These are phyloP conservation scores for Pythium periplocum DNA, from an alignment of 352 stramenopile species.

Conservation along the genomic window DNA sequence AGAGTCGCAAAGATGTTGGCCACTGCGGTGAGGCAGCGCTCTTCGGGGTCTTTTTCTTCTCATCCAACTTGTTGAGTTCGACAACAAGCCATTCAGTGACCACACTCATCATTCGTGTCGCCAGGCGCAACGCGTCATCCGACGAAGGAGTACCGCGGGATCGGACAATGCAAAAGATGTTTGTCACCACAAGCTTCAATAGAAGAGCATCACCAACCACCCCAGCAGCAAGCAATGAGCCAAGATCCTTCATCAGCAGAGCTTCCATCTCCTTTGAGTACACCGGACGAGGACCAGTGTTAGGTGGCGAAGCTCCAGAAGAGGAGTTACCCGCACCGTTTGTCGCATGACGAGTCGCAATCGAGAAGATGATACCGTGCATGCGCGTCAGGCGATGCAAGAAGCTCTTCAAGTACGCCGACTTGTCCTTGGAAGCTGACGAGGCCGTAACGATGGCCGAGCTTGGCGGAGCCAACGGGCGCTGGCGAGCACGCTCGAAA, in stretches of 20 bases:
- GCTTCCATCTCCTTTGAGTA: slow-evolving; percentile 72
- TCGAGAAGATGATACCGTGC: slow-evolving; percentile 80
- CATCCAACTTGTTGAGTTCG: slow-evolving; percentile 18
- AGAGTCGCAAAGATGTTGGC: slow-evolving; percentile 32
- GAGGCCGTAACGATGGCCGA: slow-evolving; percentile 24
- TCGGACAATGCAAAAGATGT: slow-evolving; percentile 67
- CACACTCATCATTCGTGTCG: slow-evolving; percentile 31
- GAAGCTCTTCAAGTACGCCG: slow-evolving; percentile 83
- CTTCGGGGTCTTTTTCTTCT: slow-evolving; percentile 13
- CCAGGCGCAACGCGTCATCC: slow-evolving; percentile 54
- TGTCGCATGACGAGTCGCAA: slow-evolving; percentile 22
- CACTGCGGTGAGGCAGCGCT: slow-evolving; percentile 15
- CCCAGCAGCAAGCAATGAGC: slow-evolving; percentile 42
- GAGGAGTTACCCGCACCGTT: not conserved
- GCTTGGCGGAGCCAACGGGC: slow-evolving; percentile 36
- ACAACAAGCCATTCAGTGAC: slow-evolving; percentile 50
- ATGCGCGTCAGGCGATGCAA: slow-evolving; percentile 80
- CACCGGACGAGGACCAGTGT: slow-evolving; percentile 3
- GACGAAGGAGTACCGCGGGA: slow-evolving; percentile 19
- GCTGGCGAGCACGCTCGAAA: slow-evolving; percentile 85
- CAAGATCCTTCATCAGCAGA: slow-evolving; percentile 56
- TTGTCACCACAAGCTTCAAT: slow-evolving; percentile 75
- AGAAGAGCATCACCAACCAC: slow-evolving; percentile 69
- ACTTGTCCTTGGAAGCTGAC: slow-evolving; percentile 69
- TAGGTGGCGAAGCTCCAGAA: not conserved